Conservation (phyloP, 257 asterid species). For the Anisodus tanguticus region DNA sequence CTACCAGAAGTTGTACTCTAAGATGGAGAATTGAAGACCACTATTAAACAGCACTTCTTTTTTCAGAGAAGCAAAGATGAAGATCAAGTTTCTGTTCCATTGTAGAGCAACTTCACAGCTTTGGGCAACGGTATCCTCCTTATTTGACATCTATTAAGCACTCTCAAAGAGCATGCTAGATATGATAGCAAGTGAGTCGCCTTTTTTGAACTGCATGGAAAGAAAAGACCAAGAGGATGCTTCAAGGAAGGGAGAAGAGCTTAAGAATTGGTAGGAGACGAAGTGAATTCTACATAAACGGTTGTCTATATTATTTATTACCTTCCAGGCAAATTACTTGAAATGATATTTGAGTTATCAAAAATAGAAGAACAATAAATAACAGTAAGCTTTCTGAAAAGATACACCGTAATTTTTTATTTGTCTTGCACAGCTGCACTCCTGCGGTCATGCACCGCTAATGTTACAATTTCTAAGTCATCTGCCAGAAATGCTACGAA, state of each 20-base stretch:
- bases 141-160: background rate
- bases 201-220: constrained; percentile 3
- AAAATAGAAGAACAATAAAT: constrained; percentile 11
- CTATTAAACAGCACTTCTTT: background rate
- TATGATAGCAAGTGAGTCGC: background rate
- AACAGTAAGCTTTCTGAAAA: constrained; percentile 1
- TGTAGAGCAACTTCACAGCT: constrained; percentile 4
- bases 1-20: constrained; percentile 6
- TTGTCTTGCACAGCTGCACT: background rate
- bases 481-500: constrained; percentile 5
- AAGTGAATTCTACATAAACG: background rate
- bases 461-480: constrained; percentile 1
- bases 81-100: background rate
- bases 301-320: background rate
- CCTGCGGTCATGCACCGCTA: background rate
- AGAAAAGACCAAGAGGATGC: background rate
- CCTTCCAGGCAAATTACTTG: constrained; percentile 19
- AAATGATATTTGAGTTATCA: constrained; percentile 25
- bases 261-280: constrained; percentile 12
- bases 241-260: background rate
- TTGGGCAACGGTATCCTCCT: constrained; percentile 1
- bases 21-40: constrained; percentile 22
- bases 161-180: constrained; percentile 17
- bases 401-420: background rate
- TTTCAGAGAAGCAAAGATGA: constrained; percentile 22